Base-by-base conservation (phyloP, 768 basidiomycete genomes). In the Suillus occidentalis region DNA sequence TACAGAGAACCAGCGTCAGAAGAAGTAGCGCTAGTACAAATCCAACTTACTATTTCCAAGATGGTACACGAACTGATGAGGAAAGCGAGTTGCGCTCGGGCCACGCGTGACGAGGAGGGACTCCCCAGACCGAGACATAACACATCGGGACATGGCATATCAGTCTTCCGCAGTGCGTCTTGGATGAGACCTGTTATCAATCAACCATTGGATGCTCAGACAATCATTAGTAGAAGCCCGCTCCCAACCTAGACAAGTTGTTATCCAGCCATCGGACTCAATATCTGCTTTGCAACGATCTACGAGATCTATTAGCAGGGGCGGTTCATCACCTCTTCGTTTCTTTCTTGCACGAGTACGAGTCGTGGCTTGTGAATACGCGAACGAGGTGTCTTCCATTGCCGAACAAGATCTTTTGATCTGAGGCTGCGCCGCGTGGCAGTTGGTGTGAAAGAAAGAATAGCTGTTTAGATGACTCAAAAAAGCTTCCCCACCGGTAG, bases 71-170 rank as follows among this genome's bases (percentile, higher is more conserved):
- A 73, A 62, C 81, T 79, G 52, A 85, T 79, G 69, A 93, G 81
- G 70, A 90, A 85, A 22, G 82, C 88, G 36, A 93, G 87, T 68
- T 92, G 91, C 42, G 83, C 84, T 65, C 88, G 84, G 43, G 91
- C 82, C 63, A 84, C 85, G 58, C 78, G 78, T 57, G 89, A 91
- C 49, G 79, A 72, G 20, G 81, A 78, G n/a, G 91, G 90, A 73
- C 88, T 89, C 59, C 91, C 91, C 36, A 93, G 79, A 13, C 91
- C 91, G 16, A 93, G 83, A 73, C 91, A 92, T 49, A 93, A 72
- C 55, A 89, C 78, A 39, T 73, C 57, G 63, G 64, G 77, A 66
- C 58, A 65, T 65, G 56, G 77, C 66, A 59, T 31, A 42, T 31
- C 28, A 42, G 69, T 68, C 25, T 65, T 64, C 31, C 60, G 67